Evolutionary conservation across 768 basidiomycete species (phyloP).

Genomic region (Russula virescens): DNA sequence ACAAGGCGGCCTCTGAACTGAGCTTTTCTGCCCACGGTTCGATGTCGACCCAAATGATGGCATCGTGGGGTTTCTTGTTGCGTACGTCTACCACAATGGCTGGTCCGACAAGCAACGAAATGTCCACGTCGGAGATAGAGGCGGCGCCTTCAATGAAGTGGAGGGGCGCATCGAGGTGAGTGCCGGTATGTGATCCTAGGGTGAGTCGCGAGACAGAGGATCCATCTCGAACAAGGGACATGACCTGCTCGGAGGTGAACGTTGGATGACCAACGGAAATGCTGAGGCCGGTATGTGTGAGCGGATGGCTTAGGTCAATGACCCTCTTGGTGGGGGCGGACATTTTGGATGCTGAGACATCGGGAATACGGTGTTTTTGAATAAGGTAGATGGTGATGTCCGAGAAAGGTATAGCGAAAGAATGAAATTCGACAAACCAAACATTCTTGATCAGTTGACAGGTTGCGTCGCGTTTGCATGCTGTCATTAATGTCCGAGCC

Average conservation of each 20-base stretch:
- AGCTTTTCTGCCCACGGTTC: conserved; percentile 35
- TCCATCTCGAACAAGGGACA: conserved; percentile 42
- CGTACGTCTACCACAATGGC: conserved; percentile 52
- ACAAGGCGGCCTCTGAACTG: conserved; percentile 39
- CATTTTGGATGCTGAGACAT: not conserved
- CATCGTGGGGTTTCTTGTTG: conserved; percentile 36
- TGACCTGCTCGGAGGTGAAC: conserved; percentile 36
- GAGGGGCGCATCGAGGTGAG: conserved; percentile 73
- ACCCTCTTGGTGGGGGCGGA: conserved; percentile 24
- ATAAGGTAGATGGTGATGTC: not conserved
- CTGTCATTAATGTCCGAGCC: not conserved
- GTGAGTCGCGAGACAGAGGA: conserved; percentile 48
- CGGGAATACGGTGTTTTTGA: conserved; percentile 1
- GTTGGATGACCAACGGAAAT: conserved; percentile 53
- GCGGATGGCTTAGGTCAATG: conserved; percentile 51
- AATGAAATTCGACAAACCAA: not conserved
- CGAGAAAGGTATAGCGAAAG: not conserved
- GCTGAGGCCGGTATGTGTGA: conserved; percentile 39
- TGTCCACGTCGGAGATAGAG: conserved; percentile 53
- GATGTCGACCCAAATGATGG: conserved; percentile 52
- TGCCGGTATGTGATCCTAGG: conserved; percentile 67
- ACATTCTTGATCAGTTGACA: not conserved
- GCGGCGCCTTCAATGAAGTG: conserved; percentile 59
- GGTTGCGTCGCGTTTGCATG: not conserved
- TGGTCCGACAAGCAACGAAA: conserved; percentile 49